A percentile compares a stretch with the other conserved stretches of the same genome.
Evolutionary conservation across 2,329 filamentous ascomycete genomes (phyloP).

Genomic region (Ilyonectria destructans): DNA sequence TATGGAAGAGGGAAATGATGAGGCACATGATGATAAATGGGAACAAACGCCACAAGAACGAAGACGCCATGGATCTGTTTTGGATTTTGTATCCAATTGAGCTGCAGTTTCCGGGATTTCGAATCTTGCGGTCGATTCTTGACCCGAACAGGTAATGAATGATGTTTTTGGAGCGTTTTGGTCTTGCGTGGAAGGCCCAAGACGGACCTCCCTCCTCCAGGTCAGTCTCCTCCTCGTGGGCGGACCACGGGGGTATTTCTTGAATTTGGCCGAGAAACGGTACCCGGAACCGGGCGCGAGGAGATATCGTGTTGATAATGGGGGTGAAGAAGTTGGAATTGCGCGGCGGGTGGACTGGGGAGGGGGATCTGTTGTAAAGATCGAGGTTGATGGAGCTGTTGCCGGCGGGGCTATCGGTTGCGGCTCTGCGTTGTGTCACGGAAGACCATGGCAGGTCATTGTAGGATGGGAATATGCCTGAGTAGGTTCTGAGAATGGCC

Average conservation of each 20-base stretch:
- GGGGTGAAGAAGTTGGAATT: constrained; percentile 2
- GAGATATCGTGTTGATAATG: background rate
- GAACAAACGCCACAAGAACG: constrained; percentile 22
- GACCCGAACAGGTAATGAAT: constrained; percentile 34
- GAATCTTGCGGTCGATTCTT: constrained; percentile 42
- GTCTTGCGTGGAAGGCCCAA: background rate
- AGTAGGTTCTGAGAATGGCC: background rate
- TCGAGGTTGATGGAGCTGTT: background rate
- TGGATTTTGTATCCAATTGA: constrained; percentile 39
- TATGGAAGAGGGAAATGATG: constrained; percentile 31
- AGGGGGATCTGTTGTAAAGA: background rate
- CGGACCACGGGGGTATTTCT: background rate
- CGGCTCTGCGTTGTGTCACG: background rate
- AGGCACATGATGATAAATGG: constrained; percentile 33
- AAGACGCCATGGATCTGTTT: background rate
- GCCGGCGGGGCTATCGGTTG: background rate
- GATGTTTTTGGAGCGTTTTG: background rate
- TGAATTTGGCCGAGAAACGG: background rate
- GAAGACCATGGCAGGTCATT: background rate
- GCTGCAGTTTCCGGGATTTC: constrained; percentile 34
- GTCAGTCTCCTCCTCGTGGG: background rate
- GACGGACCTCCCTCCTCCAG: constrained; percentile 7
- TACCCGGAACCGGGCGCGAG: background rate
- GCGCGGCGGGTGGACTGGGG: background rate
- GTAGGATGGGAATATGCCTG: background rate